Evolutionary conservation across 305 asterid species (phyloP).

Genomic region (Fraxinus nigra): DNA sequence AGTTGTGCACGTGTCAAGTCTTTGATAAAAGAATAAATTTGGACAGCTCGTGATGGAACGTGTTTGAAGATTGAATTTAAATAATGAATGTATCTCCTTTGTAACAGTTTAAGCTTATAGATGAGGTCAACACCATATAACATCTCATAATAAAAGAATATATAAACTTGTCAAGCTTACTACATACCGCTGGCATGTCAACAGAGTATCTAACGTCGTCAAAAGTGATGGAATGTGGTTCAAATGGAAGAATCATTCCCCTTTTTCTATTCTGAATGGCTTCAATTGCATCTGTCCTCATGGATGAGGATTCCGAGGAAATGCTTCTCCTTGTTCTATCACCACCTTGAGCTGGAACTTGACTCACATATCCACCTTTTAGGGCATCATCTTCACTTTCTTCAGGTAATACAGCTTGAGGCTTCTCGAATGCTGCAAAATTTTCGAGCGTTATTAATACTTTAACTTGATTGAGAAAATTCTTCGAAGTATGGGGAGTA

Average conservation of each 20-base stretch:
- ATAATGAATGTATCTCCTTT: neutral
- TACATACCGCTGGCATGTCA: conserved; percentile 29
- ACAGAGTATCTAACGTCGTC: conserved; percentile 32
- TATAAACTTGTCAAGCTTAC: neutral
- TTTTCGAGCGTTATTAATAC: neutral
- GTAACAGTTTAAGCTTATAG: neutral
- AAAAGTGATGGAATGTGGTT: conserved; percentile 34
- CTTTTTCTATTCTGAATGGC: conserved; percentile 17
- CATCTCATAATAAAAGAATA: neutral
- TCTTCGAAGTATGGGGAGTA: neutral
- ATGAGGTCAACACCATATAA: neutral
- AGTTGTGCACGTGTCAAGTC: neutral
- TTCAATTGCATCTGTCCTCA: conserved; percentile 7
- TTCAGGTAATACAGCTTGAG: conserved; percentile 22
- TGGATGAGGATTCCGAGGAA: neutral
- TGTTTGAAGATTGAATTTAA: neutral
- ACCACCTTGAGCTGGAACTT: neutral
- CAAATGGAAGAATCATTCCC: conserved; percentile 39
- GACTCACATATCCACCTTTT: neutral
- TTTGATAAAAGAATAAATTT: neutral
- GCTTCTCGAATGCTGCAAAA: conserved; percentile 24
- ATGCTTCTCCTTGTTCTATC: neutral
- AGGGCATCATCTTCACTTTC: conserved; percentile 7
- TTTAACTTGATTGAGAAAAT: neutral
- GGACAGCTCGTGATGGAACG: neutral